Conservation (phyloP, 1,284 basidiomycete genomes). For the Cerrena zonata region DNA sequence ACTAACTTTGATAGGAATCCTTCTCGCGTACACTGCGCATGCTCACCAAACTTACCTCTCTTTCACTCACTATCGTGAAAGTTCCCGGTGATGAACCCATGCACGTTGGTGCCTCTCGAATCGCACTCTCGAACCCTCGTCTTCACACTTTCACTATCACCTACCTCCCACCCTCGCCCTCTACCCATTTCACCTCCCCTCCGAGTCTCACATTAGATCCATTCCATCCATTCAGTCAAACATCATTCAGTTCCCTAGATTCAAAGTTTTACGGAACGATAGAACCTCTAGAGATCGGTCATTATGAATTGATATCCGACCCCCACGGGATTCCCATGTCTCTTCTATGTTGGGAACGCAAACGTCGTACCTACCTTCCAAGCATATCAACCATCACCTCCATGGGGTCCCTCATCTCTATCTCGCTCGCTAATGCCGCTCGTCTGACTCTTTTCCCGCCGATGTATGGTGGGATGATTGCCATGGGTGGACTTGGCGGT, state of each 20-base stretch:
- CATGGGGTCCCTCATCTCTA: no score
- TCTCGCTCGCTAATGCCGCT: background rate
- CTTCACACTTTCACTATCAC: slow-evolving; percentile 55
- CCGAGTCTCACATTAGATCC: no score
- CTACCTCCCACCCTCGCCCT: slow-evolving; percentile 44
- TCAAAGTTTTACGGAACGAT: slow-evolving; percentile 5
- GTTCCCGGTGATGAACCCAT: slow-evolving; percentile 61
- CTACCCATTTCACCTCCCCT: slow-evolving; percentile 28
- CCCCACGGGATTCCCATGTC: slow-evolving; percentile 38
- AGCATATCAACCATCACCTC: no score
- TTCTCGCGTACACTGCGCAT: slow-evolving; percentile 39
- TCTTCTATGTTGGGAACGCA: slow-evolving; percentile 40
- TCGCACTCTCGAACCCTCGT: slow-evolving; percentile 61
- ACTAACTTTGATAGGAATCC: slow-evolving; percentile 23
- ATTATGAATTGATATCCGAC: slow-evolving; percentile 46
- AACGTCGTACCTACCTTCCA: slow-evolving; percentile 27
- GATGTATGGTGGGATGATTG: background rate
- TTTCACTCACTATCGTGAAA: slow-evolving; percentile 57
- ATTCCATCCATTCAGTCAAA: background rate
- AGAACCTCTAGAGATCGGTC: slow-evolving; percentile 34
- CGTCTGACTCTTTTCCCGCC: no score
- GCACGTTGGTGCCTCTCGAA: slow-evolving; percentile 48
- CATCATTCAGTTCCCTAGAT: background rate
- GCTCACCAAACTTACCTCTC: slow-evolving; percentile 54
- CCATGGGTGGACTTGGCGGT: background rate